phyloP scores from a whole-genome alignment of 208 protist species.

The Spongospora subterranea region DNA sequence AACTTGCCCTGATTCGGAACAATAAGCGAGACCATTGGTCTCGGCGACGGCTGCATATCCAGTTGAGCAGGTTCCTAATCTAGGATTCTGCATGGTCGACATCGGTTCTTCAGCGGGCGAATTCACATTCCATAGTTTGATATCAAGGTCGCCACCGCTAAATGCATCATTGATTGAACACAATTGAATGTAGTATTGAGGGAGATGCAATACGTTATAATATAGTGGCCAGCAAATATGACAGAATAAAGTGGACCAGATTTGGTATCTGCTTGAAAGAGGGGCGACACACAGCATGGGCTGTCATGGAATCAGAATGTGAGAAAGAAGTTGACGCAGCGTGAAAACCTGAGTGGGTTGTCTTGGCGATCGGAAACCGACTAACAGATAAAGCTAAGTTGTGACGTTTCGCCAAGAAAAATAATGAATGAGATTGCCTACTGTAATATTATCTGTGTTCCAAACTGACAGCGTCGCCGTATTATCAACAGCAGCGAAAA shows the following conservation, averaged over 20 bases:
- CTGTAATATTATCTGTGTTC: background rate
- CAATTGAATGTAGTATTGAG: background rate
- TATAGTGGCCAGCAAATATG: background rate
- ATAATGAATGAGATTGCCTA: background rate
- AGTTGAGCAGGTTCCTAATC: background rate
- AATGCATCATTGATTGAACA: background rate
- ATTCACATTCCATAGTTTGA: background rate
- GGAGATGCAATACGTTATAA: background rate
- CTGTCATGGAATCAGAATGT: background rate
- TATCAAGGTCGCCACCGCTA: background rate
- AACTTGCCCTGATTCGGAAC: background rate
- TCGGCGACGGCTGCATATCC: slow-evolving; percentile 1
- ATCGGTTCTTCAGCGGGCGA: background rate
- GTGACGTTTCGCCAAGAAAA: background rate
- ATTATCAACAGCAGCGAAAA: slow-evolving; percentile 11
- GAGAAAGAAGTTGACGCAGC: background rate
- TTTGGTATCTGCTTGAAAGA: background rate
- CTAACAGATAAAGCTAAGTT: background rate
- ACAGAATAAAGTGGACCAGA: slow-evolving; percentile 26
- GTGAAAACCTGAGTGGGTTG: background rate
- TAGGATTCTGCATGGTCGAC: background rate
- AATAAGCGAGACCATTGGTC: slow-evolving; percentile 42
- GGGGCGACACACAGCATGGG: background rate
- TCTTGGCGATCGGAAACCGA: background rate
- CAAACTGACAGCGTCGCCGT: background rate